These are phyloP conservation scores for Mycena maculata DNA, from an alignment of 768 basidiomycete species.

Conservation along the genomic window DNA sequence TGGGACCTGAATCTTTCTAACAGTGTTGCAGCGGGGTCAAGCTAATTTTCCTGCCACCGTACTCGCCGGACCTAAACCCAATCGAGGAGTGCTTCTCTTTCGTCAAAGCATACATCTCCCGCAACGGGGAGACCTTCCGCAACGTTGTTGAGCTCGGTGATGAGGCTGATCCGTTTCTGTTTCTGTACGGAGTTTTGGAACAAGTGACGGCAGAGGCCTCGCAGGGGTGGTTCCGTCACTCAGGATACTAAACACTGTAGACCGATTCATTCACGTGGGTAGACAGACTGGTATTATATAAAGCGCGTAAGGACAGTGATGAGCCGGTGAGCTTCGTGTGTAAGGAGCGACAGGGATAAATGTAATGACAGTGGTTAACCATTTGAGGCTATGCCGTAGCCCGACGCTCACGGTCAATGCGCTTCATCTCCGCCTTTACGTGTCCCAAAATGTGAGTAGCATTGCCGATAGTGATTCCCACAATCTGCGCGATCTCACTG, in stretches of 20 bases:
- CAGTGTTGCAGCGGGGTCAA: neutral
- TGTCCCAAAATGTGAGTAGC: no score
- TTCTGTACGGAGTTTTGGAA: slow-evolving; percentile 9
- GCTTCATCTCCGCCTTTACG: no score
- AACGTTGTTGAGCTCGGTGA: slow-evolving; percentile 12
- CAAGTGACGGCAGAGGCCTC: neutral
- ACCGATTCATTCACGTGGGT: neutral
- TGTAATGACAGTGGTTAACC: no score
- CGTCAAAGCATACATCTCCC: slow-evolving; percentile 41
- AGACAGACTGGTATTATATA: neutral
- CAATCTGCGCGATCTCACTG: neutral
- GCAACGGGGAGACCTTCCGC: slow-evolving; percentile 28
- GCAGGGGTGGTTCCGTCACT: slow-evolving; percentile 13
- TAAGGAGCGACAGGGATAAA: no score
- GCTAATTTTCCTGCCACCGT: slow-evolving; percentile 10
- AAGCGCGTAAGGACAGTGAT: no score
- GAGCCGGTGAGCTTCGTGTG: no score
- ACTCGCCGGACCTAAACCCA: slow-evolving; percentile 29
- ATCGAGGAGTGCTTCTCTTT: slow-evolving; percentile 27
- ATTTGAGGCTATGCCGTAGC: no score
- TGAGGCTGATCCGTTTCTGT: neutral
- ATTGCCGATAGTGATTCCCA: neutral
- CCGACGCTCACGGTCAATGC: no score
- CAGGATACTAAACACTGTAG: slow-evolving; percentile 6
- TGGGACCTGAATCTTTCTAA: neutral